Evolutionary conservation across 2,329 filamentous ascomycete species (phyloP), one percentile per base, ranked within the genome.

Genomic region (Phialophora chinensis): DNA sequence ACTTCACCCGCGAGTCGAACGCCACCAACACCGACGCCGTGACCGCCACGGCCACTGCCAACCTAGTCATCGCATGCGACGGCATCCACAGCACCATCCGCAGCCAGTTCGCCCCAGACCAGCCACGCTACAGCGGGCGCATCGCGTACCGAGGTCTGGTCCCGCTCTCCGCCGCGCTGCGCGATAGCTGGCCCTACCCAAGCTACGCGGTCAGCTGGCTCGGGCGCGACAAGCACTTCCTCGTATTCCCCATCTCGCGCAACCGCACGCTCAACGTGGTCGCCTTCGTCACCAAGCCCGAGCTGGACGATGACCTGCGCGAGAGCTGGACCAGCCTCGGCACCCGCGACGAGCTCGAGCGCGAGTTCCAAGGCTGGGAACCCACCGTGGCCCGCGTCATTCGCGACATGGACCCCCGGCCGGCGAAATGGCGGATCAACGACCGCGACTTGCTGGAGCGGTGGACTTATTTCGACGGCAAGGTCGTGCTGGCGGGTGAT

Each of bases 301-400:
- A 75, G 27, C 64, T 77, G 3, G 71, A 63, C 10, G 75, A 77
- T 7, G 75, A 77, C 50, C 67, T 76, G n/a, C 71, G 73, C 54
- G 78, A 80, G 66, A 77, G 75, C 65, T 79, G 77, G 78, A 77
- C 75, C 2, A 69, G 64, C n/a, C 70, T 71, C 4, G 76, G 73
- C 20, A 66, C 75, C 17, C 65, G 64, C 49, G 62, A 69, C 29
- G 73, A 76, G 25, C 68, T 76, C 2, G 53, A 59, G 31, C 17
- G 56, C 7, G 68, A 66, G 29, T 68, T 66, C 35, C 52, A 29
- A 2, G 63, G 29, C 35, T 70, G 66, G 44, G 63, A 66, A 42
- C 55, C 50, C 17, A 63, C 59, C 1, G 69, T 69, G 1, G 61
- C 55, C 35, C 49, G 38, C n/a, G 23, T 72, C 2, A 68, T 72